Base-by-base conservation (phyloP, 306 rosid genomes). In the Cucumis hystrix region DNA sequence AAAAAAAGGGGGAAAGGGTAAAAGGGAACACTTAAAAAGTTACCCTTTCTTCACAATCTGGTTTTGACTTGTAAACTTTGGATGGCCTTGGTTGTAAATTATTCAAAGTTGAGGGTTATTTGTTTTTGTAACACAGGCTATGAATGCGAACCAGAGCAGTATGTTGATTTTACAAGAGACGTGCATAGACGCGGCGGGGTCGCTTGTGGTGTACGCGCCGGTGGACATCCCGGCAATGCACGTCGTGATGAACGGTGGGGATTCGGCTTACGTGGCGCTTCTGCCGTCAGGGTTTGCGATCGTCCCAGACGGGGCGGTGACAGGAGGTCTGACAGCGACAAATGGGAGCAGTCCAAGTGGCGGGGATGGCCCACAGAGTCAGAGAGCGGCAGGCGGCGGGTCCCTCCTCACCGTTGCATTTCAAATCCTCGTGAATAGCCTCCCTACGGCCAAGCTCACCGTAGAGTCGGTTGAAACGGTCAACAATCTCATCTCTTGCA, bases 191-290 rank as follows among this genome's bases (percentile, higher is more conserved):
- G 93, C 89, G 57, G 96, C 93, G 0, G 99, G 99, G 4, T 89
- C 97, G 59, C 97, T 96, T 72, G 99, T 96, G 10, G 99, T 96
- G 59, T 96, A 92, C 91, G 99, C 99, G 78, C 99, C 99, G 4
- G 99, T 96, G 0, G 99, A 96, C 66, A 92, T 92, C 0, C 98
- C 99, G 0, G 99, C 99, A 5, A 96, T 96, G 98, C 99, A 96
- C 61, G 88, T 96, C 0, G 98, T 96, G 14, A 96, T 96, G 99
- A 96, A 89, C 83, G 98, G 99, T 4, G 99, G 99, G 0, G 99
- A 96, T 75, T 96, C 99, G 0, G 96, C 99, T 16, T 96, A 96
- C 55, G 99, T 96, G 86, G 99, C 99, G 0, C 75, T 96, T 6
- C 72, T 96, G 1, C 99, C 99, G 0, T 96, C 99, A 0, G 99